phyloP scores from a whole-genome alignment of 805 yeast species.

The Candida ulmi region DNA sequence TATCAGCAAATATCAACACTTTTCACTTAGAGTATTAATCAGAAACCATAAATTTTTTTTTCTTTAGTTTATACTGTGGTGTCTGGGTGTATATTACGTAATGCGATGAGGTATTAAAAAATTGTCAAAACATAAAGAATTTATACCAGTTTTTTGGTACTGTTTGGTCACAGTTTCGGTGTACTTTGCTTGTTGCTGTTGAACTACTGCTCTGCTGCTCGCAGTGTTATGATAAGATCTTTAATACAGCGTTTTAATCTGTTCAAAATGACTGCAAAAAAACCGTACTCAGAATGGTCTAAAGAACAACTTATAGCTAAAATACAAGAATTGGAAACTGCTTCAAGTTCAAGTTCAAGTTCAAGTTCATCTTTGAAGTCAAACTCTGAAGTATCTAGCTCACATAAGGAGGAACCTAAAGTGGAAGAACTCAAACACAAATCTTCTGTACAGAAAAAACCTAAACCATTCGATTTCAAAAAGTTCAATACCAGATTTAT shows the following conservation, averaged over 20 bases:
- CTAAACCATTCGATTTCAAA: constrained; percentile 52
- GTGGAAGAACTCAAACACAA: too few species aligned
- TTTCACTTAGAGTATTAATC: too few species aligned
- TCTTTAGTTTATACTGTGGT: background rate
- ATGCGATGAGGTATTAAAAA: too few species aligned
- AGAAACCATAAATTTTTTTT: constrained; percentile 1
- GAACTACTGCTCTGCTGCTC: too few species aligned
- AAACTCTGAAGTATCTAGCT: too few species aligned
- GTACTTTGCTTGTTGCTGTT: too few species aligned
- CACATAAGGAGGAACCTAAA: too few species aligned
- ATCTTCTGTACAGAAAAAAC: constrained; percentile 21
- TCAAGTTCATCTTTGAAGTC: constrained; percentile 1
- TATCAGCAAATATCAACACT: too few species aligned
- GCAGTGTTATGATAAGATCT: background rate
- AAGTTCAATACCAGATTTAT: constrained; percentile 60
- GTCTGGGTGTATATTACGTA: background rate
- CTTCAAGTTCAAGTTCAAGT: constrained; percentile 6
- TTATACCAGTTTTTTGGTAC: too few species aligned
- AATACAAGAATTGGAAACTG: constrained; percentile 49
- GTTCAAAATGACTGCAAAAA: constrained; percentile 4
- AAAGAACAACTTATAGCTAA: constrained; percentile 56
- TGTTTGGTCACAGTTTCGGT: too few species aligned
- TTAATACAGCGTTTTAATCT: background rate
- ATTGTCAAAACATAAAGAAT: too few species aligned
- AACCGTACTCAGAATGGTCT: constrained; percentile 53